Evolutionary conservation across 768 basidiomycete species (phyloP), one percentile per base, ranked within the genome.

Genomic region (Phaeolepiota aurea): DNA sequence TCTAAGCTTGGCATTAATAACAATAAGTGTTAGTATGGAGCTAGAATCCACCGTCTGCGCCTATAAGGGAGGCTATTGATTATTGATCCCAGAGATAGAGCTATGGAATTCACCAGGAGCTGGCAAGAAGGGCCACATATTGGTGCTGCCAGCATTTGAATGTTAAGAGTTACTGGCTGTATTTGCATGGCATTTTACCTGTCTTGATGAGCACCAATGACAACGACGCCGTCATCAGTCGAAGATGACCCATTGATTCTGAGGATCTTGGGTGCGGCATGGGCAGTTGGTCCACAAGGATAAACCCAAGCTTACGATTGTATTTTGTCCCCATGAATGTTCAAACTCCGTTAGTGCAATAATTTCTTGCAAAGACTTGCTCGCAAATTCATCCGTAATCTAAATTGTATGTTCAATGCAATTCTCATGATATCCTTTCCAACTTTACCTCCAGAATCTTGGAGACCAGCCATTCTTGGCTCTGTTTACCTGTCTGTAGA

Each of bases 261-360:
- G 36, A 78, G 70, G 50, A 92, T 79, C 87, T 89, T 50, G 39
- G 7, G 45, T 15, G 32, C 32, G 4, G 31, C 22, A 37, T 40
- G 32, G 14, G 13, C 18, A 31, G 19, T 40, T n/a, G 41, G 15
- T 20, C 25, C 32, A 23, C n/a, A 56, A n/a, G n/a, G n/a, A n/a
- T n/a, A n/a, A n/a, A n/a, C n/a, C n/a, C n/a, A n/a, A n/a, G n/a
- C 78, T 44, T 54, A 84, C 80, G 45, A 88, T 78, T 38, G 75
- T 74, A 58, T 85, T 82, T 68, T 96, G 92, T 7, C 81, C 82
- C 91, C 90, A 92, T 2, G 76, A 62, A 56, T 92, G 89, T 37
- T 63, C 42, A 50, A 91, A 90, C 57, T 89, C 88, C 18, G 68
- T 63, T 43, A 90, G 58, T 4, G 72, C 71, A 50, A 94, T 86